Base-by-base conservation (phyloP, 139 green algal genomes). In the Eudorina sp. region DNA sequence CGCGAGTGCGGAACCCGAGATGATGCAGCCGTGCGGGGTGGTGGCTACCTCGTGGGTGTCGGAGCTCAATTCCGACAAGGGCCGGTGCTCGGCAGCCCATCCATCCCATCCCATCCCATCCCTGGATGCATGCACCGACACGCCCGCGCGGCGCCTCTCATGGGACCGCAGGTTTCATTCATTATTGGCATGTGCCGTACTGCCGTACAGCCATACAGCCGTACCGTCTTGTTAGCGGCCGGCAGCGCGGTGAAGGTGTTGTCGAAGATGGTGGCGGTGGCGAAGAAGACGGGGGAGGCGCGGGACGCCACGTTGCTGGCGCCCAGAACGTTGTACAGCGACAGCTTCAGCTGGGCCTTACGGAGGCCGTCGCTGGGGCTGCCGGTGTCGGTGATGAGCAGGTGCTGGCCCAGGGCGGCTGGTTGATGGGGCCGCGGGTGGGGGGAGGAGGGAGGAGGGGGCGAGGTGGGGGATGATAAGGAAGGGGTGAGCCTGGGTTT, bases 241-340 rank as follows among this genome's bases (percentile, higher is more conserved):
- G 74, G 34, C 34, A 84, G 76, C 16, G 29, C 31, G 31, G 9
- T 36, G 14, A 51, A 84, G 18, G 76, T 84, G 76, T 84, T 84
- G 46, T 84, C 76, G 51, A 43, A 84, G 40, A 84, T 31, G 7
- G 34, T 25, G 31, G 51, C 34, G 25, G 31, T 27, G 23, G 74
- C 36, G 29, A 46, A 46, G 9, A 25, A 66, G 18, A 13, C 36
- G 14, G 76, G 51, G 21, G 29, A 19, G 34, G 31, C 19, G 14
- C n/a, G 31, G 38, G 34, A 13, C 31, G 19, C 4, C 36, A 84
- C 51, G 2, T 19, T 34, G 18, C 34, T 18, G 46, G 43, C 9
- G 23, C 76, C 76, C 6, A 70, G 13, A n/a, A 84, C 9, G 29
- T 18, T 5, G 14, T 25, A 18, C 34, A 84, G 14, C 5, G 34